Evolutionary conservation across 1,139 yeast species (phyloP).

Genomic region (Kodamaea sp.): DNA sequence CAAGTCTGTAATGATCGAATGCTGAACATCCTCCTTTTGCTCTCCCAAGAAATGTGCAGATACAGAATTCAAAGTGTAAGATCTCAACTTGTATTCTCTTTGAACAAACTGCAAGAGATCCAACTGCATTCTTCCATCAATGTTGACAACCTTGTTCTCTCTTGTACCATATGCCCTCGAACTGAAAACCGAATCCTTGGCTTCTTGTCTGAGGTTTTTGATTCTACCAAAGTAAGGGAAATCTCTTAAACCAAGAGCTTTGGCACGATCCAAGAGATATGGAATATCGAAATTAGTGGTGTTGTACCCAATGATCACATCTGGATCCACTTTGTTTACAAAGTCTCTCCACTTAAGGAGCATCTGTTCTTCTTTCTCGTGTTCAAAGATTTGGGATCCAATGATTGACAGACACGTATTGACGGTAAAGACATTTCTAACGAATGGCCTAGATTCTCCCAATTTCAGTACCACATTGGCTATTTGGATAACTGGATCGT

Average conservation of each 20-base stretch:
- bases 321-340: conserved; percentile 84
- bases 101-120: conserved; percentile 92
- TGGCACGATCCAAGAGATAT: conserved; percentile 84
- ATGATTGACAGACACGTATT: conserved; percentile 90
- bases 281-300: conserved; percentile 95
- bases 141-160: conserved; percentile 87
- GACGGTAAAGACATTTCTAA: conserved; percentile 92
- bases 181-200: conserved; percentile 79
- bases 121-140: conserved; percentile 94
- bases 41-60: conserved; percentile 93
- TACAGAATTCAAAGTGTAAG: conserved; percentile 93
- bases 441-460: conserved; percentile 82
- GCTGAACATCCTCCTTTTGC: conserved; percentile 98
- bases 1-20: conserved; percentile 90
- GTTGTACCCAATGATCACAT: conserved; percentile 95
- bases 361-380: conserved; percentile 78
- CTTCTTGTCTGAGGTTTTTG: conserved; percentile 65
- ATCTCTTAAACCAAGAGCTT: conserved; percentile 59
- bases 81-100: conserved; percentile 90
- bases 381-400: conserved; percentile 86
- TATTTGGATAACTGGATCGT: conserved; percentile 94
- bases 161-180: conserved; percentile 97
- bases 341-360: conserved; percentile 83
- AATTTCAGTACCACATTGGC: conserved; percentile 88
- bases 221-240: conserved; percentile 92